Conservation (phyloP, 2,329 filamentous ascomycete genomes). For the Xylaria sp. region DNA sequence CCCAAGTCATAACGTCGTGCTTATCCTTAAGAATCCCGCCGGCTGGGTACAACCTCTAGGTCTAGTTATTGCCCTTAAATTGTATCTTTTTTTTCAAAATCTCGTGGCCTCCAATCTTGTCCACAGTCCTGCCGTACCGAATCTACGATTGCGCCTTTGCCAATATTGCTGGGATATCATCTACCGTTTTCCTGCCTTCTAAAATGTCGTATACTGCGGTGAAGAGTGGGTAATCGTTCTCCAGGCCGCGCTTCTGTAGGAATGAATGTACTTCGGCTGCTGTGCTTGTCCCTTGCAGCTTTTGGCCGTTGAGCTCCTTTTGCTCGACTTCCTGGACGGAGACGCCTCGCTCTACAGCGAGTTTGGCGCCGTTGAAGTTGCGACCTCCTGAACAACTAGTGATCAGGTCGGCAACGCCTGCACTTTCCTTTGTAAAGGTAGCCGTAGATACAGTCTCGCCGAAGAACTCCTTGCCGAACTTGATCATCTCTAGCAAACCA, state of each 20-base stretch:
- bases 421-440: slow-evolving; percentile 97
- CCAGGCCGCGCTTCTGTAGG: slow-evolving; percentile 79
- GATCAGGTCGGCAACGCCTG: slow-evolving; percentile 94
- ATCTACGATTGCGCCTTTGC: slow-evolving; percentile 43
- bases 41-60: slow-evolving; percentile 20
- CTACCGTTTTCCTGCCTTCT: slow-evolving; percentile 77
- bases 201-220: slow-evolving; percentile 88
- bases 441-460: slow-evolving; percentile 79
- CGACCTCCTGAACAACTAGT: slow-evolving; percentile 92
- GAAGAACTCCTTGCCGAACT: slow-evolving; percentile 95
- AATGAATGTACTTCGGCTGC: slow-evolving; percentile 93
- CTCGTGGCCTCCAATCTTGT: not conserved
- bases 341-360: slow-evolving; percentile 82
- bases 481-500: slow-evolving; percentile 94
- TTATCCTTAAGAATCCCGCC: slow-evolving; percentile 11
- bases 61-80: slow-evolving; percentile 26
- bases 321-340: slow-evolving; percentile 88
- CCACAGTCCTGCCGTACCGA: not conserved
- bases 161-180: slow-evolving; percentile 82
- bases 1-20: slow-evolving; percentile 26
- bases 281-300: slow-evolving; percentile 95
- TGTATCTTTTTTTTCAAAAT: slow-evolving; percentile 20
- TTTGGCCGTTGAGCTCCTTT: slow-evolving; percentile 93
- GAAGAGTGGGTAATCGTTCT: slow-evolving; percentile 90
- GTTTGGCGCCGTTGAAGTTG: slow-evolving; percentile 94